Percentiles rank a stretch among this genome's conserved stretches.
Conservation (phyloP, 2,329 filamentous ascomycete genomes). For the Alternaria infectoria region DNA sequence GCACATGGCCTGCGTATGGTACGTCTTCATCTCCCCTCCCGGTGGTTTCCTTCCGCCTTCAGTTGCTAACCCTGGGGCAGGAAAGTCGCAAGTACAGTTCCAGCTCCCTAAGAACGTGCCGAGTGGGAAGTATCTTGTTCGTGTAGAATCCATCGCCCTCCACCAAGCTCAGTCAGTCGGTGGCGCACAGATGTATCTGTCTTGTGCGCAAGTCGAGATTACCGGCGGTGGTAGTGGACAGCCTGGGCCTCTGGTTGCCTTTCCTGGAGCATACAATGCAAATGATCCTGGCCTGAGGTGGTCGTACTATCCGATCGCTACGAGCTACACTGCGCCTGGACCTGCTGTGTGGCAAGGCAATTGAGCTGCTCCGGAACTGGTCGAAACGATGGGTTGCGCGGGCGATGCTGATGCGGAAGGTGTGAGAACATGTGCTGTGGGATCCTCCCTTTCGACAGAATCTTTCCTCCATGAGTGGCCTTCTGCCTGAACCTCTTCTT, state of each 20-base stretch:
- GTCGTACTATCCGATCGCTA: constrained; percentile 37
- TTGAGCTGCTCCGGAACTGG: neutral
- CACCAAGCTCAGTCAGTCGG: constrained; percentile 45
- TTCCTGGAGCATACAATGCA: constrained; percentile 49
- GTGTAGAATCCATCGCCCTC: constrained; percentile 55
- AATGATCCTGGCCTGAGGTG: constrained; percentile 40
- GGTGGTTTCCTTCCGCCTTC: neutral
- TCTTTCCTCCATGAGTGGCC: neutral
- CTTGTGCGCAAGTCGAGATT: constrained; percentile 55
- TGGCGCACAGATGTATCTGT: constrained; percentile 54
- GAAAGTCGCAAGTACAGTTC: constrained; percentile 43
- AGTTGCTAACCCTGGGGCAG: constrained; percentile 4
- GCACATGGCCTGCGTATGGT: constrained; percentile 41
- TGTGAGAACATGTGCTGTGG: neutral
- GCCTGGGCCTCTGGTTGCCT: constrained; percentile 49
- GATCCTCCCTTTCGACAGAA: neutral
- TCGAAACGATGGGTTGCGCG: neutral
- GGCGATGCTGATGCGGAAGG: neutral
- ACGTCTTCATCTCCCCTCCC: neutral
- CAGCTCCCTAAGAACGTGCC: constrained; percentile 47
- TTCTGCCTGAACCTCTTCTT: neutral
- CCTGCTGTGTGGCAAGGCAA: constrained; percentile 33
- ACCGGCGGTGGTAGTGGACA: constrained; percentile 45
- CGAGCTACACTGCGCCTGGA: constrained; percentile 36
- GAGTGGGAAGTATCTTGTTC: constrained; percentile 53